These are phyloP conservation scores for Ascochyta rabiei DNA, from an alignment of 2,329 filamentous ascomycete genomes.

Conservation along the genomic window DNA sequence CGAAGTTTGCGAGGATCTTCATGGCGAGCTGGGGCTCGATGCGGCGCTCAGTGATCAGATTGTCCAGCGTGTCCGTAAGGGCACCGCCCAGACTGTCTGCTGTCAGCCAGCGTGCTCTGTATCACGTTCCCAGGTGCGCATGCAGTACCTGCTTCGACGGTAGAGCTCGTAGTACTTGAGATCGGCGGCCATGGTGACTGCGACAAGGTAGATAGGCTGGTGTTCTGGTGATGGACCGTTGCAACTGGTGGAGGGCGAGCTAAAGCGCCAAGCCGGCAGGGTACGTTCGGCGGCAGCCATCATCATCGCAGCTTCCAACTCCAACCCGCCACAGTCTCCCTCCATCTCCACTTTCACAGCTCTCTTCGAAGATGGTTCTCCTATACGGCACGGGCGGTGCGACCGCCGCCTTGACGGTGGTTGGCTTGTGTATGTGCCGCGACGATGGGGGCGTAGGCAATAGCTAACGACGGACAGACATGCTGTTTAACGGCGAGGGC, in stretches of 20 bases:
- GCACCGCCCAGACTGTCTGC: conserved; percentile 81
- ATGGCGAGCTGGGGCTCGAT: conserved; percentile 98
- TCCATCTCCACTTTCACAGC: conserved; percentile 29
- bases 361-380: conserved; percentile 67
- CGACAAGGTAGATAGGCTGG: conserved; percentile 19
- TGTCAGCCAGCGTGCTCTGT: conserved; percentile 33
- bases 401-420: conserved; percentile 70
- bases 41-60: conserved; percentile 89
- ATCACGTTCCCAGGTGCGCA: conserved; percentile 12
- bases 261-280: conserved; percentile 25
- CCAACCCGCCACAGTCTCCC: conserved; percentile 31
- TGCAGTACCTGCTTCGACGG: conserved; percentile 87
- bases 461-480: conserved; percentile 67
- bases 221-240: conserved; percentile 19
- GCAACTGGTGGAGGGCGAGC: conserved; percentile 17
- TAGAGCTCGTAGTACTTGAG: conserved; percentile 89
- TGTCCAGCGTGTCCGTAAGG: conserved; percentile 95
- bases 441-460: conserved; percentile 25
- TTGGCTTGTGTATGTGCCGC: conserved; percentile 75
- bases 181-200: conserved; percentile 45
- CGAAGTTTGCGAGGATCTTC: conserved; percentile 96
- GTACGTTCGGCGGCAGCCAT: conserved; percentile 8
- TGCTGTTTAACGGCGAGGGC: conserved; percentile 97
- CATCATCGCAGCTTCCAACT: conserved; percentile 36
- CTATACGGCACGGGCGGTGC: conserved; percentile 72